Evolutionary conservation across 495 filamentous ascomycete genomes (phyloP).

Genomic region (Extremus antarcticus): DNA sequence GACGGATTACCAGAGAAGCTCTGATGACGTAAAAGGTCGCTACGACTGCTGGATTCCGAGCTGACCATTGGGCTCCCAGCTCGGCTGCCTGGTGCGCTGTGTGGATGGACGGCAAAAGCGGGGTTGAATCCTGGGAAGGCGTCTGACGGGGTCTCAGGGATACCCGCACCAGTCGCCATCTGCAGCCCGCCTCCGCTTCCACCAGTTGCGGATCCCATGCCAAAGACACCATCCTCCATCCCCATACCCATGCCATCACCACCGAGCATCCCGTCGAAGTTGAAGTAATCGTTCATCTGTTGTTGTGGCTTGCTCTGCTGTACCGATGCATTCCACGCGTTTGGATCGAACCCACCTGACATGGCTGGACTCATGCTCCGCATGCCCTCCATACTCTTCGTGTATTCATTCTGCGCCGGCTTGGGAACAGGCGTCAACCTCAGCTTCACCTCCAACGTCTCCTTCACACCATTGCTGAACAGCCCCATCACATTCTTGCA

Average conservation of each 20-base stretch:
- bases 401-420: constrained; percentile 57
- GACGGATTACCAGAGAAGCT: constrained; percentile 11
- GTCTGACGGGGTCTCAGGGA: constrained; percentile 18
- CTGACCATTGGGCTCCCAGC: constrained; percentile 35
- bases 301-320: constrained; percentile 10
- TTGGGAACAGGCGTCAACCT: constrained; percentile 75
- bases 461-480: constrained; percentile 70
- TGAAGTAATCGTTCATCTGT: constrained; percentile 11
- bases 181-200: constrained; percentile 5
- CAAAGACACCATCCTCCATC: constrained; percentile 15
- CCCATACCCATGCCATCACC: constrained; percentile 2
- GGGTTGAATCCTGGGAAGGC: constrained; percentile 14
- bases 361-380: constrained; percentile 49
- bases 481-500: constrained; percentile 73
- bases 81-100: constrained; percentile 26
- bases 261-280: neutral
- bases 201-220: constrained; percentile 1
- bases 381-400: constrained; percentile 52
- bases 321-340: constrained; percentile 44
- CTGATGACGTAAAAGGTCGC: constrained; percentile 17
- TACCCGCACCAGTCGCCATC: constrained; percentile 9
- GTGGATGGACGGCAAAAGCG: constrained; percentile 15
- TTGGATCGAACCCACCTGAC: constrained; percentile 55
- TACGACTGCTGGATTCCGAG: constrained; percentile 22
- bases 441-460: constrained; percentile 89